A percentile compares a stretch with the other conserved stretches of the same genome.
Conservation (phyloP, 2,329 filamentous ascomycete genomes). For the Colletotrichum chlorophyti region DNA sequence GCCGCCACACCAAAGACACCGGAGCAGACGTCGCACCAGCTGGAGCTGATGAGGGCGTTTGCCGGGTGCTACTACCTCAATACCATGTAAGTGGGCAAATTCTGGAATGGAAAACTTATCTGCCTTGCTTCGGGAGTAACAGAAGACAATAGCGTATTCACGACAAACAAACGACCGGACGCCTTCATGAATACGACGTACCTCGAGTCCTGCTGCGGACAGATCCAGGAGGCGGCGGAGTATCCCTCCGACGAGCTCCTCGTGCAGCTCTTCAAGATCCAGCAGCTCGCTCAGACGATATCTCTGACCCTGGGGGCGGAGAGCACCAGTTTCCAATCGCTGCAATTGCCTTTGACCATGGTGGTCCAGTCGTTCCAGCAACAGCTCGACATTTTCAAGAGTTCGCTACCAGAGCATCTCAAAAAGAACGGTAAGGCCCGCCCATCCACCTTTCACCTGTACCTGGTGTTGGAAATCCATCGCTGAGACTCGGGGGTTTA, state of each 20-base stretch:
- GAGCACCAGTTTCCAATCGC: slow-evolving; percentile 34
- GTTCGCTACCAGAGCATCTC: slow-evolving; percentile 43
- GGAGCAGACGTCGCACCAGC: slow-evolving; percentile 34
- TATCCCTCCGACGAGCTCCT: slow-evolving; percentile 51
- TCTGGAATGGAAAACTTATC: neutral
- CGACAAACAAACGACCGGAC: slow-evolving; percentile 54
- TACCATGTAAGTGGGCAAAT: slow-evolving; percentile 46
- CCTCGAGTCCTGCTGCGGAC: slow-evolving; percentile 49
- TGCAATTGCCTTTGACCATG: slow-evolving; percentile 47
- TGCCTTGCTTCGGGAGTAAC: neutral
- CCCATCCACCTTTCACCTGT: too few relatives aligned
- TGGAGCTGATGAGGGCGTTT: slow-evolving; percentile 56
- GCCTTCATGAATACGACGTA: slow-evolving; percentile 53
- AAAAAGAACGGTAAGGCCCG: slow-evolving; percentile 40
- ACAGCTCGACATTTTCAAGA: slow-evolving; percentile 48
- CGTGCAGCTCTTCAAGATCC: slow-evolving; percentile 52
- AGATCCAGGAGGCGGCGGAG: slow-evolving; percentile 50
- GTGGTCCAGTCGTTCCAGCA: slow-evolving; percentile 52
- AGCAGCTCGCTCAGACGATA: slow-evolving; percentile 56
- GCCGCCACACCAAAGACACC: slow-evolving; percentile 16
- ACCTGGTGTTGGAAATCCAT: neutral
- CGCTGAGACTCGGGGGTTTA: too few relatives aligned
- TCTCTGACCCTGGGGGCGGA: slow-evolving; percentile 44
- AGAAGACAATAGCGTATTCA: slow-evolving; percentile 44
- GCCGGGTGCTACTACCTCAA: slow-evolving; percentile 58